phyloP scores from a whole-genome alignment of 768 basidiomycete genomes.

The Termitomyces sp. region DNA sequence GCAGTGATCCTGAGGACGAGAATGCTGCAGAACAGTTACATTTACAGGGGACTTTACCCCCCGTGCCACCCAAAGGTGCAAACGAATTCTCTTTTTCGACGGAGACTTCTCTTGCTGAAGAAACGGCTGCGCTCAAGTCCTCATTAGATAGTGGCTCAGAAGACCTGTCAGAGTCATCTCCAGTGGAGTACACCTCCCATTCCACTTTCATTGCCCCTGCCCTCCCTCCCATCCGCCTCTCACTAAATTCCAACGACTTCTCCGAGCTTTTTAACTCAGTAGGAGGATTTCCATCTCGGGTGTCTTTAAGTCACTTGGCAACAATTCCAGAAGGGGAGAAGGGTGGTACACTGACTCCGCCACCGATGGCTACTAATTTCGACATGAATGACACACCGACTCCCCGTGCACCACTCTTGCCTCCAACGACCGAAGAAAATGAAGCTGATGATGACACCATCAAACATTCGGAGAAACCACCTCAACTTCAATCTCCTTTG shows the following conservation, averaged over 20 bases:
- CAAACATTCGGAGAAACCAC: neutral
- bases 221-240: constrained; percentile 88
- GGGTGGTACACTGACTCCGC: constrained; percentile 26
- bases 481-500: neutral
- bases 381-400: constrained; percentile 23
- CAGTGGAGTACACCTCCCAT: constrained; percentile 63
- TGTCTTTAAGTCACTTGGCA: constrained; percentile 44
- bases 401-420: constrained; percentile 20
- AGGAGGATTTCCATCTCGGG: constrained; percentile 44
- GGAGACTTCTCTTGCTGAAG: constrained; percentile 8
- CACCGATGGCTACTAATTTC: constrained; percentile 28
- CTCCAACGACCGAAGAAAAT: constrained; percentile 9
- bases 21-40: constrained; percentile 21
- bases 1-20: constrained; percentile 61
- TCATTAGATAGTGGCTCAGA: constrained; percentile 38
- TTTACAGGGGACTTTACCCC: constrained; percentile 25
- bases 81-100: constrained; percentile 6
- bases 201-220: constrained; percentile 85
- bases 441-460: constrained; percentile 15
- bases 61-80: constrained; percentile 41
- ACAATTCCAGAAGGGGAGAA: constrained; percentile 34
- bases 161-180: constrained; percentile 52
- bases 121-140: constrained; percentile 22
- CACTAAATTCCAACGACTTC: constrained; percentile 81
- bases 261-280: constrained; percentile 65